Conservation (phyloP, 176 grass and related monocot genomes). For the Aegilops tauschii region DNA sequence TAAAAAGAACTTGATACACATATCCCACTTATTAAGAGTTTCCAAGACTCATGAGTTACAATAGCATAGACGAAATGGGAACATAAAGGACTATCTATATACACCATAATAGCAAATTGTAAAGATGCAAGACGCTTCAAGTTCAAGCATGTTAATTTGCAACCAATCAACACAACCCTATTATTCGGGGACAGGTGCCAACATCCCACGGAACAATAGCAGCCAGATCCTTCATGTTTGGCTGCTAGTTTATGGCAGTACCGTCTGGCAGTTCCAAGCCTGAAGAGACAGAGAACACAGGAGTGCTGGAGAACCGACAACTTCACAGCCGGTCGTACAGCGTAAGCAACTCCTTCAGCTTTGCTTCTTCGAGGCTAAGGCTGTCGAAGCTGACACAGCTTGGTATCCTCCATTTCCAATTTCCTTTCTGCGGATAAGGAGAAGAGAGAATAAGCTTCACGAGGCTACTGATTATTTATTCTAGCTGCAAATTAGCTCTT, state of each 20-base stretch:
- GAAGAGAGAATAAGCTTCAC: constrained; percentile 2
- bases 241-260: constrained; percentile 18
- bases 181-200: background rate
- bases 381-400: constrained; percentile 51
- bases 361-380: constrained; percentile 62
- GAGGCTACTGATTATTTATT: background rate
- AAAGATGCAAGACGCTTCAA: background rate
- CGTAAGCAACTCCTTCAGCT: constrained; percentile 57
- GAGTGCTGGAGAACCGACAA: background rate
- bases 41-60: background rate
- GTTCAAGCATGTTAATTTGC: constrained; percentile 7
- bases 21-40: background rate
- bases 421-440: constrained; percentile 59
- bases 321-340: constrained; percentile 66
- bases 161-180: background rate
- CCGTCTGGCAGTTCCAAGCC: background rate
- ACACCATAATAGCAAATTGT: background rate
- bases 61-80: background rate
- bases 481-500: background rate
- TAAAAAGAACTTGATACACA: background rate
- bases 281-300: background rate
- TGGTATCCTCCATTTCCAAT: constrained; percentile 92
- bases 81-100: background rate
- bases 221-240: background rate
- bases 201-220: background rate